Conservation (phyloP, 371 early-diverging fungal genomes). For the Basidiobolus meristosporus region DNA sequence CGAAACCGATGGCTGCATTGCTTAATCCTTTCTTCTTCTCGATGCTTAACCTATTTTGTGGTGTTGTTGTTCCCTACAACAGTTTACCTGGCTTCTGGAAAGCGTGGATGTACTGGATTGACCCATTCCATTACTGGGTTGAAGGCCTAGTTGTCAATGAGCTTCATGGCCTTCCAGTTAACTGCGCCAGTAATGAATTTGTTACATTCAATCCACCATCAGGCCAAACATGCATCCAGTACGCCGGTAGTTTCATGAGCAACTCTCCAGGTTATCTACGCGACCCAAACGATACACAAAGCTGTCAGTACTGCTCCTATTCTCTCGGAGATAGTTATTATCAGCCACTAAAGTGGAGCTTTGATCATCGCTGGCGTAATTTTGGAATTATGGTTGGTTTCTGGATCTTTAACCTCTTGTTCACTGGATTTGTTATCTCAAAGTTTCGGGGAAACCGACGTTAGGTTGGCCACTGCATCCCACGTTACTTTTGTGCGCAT, state of each 20-base stretch:
- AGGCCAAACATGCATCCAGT: conserved; percentile 36
- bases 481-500: no score
- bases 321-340: conserved; percentile 35
- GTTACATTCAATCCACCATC: conserved; percentile 26
- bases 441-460: no score
- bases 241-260: conserved; percentile 27
- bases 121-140: conserved; percentile 51
- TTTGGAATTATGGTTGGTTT: conserved; percentile 41
- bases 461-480: no score
- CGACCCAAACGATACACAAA: conserved; percentile 17
- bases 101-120: conserved; percentile 58
- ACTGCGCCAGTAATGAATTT: conserved; percentile 26
- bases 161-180: conserved; percentile 24
- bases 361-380: conserved; percentile 49
- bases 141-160: conserved; percentile 34
- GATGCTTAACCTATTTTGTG: conserved; percentile 47
- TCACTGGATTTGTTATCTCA: no score
- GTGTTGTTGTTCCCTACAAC: conserved; percentile 40
- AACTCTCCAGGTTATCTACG: conserved; percentile 33
- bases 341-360: conserved; percentile 30
- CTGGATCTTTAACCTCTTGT: conserved; percentile 22
- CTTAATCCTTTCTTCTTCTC: conserved; percentile 55
- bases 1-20: conserved; percentile 31
- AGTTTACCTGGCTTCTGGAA: conserved; percentile 58
- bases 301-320: conserved; percentile 48